Conservation (phyloP, 768 basidiomycete species). For the Hortiboletus campestris region DNA sequence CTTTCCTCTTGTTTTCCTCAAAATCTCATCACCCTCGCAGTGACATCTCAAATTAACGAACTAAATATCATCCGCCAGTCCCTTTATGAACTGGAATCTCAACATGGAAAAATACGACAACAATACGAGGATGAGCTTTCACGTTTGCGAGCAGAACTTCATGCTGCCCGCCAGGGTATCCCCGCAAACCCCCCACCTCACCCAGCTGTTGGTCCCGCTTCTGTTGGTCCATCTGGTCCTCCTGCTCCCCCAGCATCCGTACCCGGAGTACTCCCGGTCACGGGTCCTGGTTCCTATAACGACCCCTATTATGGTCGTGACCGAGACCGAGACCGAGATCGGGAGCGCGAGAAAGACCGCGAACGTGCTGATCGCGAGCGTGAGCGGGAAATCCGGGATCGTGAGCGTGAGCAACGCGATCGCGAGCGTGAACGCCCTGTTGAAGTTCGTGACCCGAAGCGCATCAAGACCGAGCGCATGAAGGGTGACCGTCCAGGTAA, state of each 20-base stretch:
- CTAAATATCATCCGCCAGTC: constrained; percentile 86
- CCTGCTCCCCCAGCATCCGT: constrained; percentile 32
- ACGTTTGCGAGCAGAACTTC: constrained; percentile 67
- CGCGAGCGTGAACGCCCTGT: constrained; percentile 47
- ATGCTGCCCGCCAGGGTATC: constrained; percentile 45
- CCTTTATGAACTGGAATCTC: constrained; percentile 87
- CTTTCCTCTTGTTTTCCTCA: neutral
- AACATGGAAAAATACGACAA: constrained; percentile 81
- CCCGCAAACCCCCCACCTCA: constrained; percentile 37
- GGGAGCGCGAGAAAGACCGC: constrained; percentile 43
- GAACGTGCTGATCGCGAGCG: constrained; percentile 38
- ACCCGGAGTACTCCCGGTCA: constrained; percentile 28
- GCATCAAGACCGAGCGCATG: constrained; percentile 54
- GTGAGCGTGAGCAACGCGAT: constrained; percentile 39
- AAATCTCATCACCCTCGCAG: constrained; percentile 37
- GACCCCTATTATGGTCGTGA: constrained; percentile 41
- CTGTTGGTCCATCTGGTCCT: constrained; percentile 34
- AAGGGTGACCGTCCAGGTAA: constrained; percentile 45
- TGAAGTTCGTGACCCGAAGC: constrained; percentile 55
- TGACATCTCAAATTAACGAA: constrained; percentile 83
- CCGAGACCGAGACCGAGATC: constrained; percentile 38
- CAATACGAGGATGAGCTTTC: constrained; percentile 85
- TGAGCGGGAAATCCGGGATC: constrained; percentile 37
- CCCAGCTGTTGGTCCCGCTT: constrained; percentile 33
- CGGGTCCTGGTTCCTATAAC: constrained; percentile 33